Evolutionary conservation across 495 filamentous ascomycete species (phyloP).

Genomic region (Evernia prunastri): DNA sequence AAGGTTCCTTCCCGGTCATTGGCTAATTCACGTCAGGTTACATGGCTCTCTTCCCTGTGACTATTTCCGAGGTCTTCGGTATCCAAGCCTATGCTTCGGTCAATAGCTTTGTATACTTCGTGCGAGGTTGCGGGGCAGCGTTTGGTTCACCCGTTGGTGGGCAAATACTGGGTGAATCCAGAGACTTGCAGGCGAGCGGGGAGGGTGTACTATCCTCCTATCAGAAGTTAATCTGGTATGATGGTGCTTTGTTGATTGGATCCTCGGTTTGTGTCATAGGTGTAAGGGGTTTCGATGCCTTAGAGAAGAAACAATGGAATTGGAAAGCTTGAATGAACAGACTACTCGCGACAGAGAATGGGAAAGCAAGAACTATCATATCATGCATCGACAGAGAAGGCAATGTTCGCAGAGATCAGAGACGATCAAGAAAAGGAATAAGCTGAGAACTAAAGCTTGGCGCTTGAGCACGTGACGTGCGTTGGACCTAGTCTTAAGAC

Average conservation of each 20-base stretch:
- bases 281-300: neutral
- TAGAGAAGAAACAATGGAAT: neutral
- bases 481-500: too few species aligned
- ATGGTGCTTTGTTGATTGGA: neutral
- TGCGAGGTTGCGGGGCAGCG: conserved; percentile 49
- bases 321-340: neutral
- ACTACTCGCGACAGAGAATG: neutral
- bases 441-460: too few species aligned
- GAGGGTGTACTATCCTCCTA: neutral
- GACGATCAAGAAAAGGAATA: too few species aligned
- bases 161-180: conserved; percentile 1
- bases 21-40: conserved; percentile 17
- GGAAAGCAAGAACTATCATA: too few species aligned
- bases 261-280: neutral
- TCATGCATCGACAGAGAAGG: too few species aligned
- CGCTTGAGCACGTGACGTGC: too few species aligned
- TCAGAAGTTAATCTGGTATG: neutral
- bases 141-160: conserved; percentile 42
- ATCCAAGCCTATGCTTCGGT: conserved; percentile 53
- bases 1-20: too few species aligned
- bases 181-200: neutral
- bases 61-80: conserved; percentile 52
- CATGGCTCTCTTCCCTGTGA: conserved; percentile 36
- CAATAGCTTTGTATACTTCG: conserved; percentile 51
- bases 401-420: too few species aligned